Evolutionary conservation across 208 protist species (phyloP), one percentile per base, ranked within the genome.

Genomic region (Endotrypanum monterogeii): DNA sequence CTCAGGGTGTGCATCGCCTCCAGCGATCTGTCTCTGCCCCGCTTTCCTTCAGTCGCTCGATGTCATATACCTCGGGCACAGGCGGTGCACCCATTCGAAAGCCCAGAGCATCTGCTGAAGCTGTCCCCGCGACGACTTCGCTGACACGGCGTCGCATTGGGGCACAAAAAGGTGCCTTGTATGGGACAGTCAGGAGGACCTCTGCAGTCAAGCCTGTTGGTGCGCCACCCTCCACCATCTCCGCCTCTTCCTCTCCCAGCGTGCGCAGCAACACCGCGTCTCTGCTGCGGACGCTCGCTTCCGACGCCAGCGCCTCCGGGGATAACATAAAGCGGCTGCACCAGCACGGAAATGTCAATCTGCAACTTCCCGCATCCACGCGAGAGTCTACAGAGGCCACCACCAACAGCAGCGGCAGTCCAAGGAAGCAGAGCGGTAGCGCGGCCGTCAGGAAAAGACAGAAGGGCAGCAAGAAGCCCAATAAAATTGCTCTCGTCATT

Each of bases 191-290:
- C n/a, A 56, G 41, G 50, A 39, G 30, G 65, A 39, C 32, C 16
- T 20, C 46, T 50, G 39, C n/a, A 32, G 23, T 46, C 65, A 57
- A 30, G 30, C 16, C 32, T 11, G 14, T 46, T 54, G 16, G 1
- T 3, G 65, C 25, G 65, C 28, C 44, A 48, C 44, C 44, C 5
- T 11, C 28, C n/a, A 20, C 41, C 41, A 12, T 8, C 14, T 1
- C 50, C 5, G 8, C 39, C 16, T 41, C 39, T n/a, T 16, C 67
- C n/a, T 37, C 48, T 25, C 41, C 74, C 39, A 78, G 76, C 55
- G 71, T 74, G 1, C 82, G 82, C 71, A 76, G 39, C 67, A 83
- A 81, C 78, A 73, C 71, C 25, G 78, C 71, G 18, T 72, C 71
- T 9, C 55, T 41, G 54, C 72, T 78, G 67, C 78, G 72, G 50